Base-by-base conservation (phyloP, 768 basidiomycete species). In the Lactarius sp. region DNA sequence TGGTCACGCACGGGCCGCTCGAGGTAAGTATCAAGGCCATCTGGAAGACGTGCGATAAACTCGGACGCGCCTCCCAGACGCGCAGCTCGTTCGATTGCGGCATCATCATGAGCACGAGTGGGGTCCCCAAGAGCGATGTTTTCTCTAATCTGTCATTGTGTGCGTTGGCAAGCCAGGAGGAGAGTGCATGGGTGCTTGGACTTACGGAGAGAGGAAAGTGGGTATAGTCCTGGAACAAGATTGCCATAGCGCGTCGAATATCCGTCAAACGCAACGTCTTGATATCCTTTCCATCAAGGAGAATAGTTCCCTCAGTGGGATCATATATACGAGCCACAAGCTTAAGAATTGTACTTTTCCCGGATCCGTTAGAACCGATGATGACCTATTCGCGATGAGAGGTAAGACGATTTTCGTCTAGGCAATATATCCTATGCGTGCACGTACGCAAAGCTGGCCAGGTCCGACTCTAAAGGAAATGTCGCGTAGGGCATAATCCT, bases 151-250 rank as follows among this genome's bases (percentile, higher is more conserved):
- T 92, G 69, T 3, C 42, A 2, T 13, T 36, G 16, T 42, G 31
- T 16, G 50, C 41, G 33, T 44, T 33, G 10, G 27, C 9, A 12
- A 52, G 36, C 36, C 33, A 27, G n/a, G 46, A 12, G 59, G 42
- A 22, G 20, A 41, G 3, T n/a, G 55, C 31, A 50, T 39, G 56
- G 31, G 16, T 6, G 33, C 33, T n/a, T 12, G 9, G 41, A 46
- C 87, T 53, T 64, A 88, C 88, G 20, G 89, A 86, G 52, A 92
- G 77, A 0, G 90, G 90, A 69, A 92, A 91, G 68, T 85, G 79
- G 0, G 87, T 89, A 68, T 88, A 91, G 71, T 92, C 90, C 70
- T 92, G 90, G 74, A 91, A 91, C 34, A 92, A 79, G n/a, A 86
- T 86, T 3, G 85, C 84, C 39, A 83, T 83, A 2, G 83, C 79